Percentiles rank a stretch among this genome's conserved stretches.
Conservation (phyloP, 352 stramenopile species). For the Phytophthora capsici region DNA sequence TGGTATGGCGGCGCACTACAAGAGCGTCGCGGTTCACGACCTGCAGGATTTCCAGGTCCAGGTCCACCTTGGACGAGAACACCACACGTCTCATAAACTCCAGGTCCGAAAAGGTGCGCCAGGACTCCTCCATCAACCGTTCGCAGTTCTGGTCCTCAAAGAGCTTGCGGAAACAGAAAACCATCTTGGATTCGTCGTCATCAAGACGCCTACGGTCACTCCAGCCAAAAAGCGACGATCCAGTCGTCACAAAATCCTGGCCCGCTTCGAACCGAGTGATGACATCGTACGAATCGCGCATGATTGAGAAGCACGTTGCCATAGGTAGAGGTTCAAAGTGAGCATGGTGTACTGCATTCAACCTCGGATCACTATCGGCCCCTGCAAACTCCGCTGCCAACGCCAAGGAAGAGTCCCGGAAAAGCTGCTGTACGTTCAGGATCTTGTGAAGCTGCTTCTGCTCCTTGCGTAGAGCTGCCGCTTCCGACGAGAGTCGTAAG, state of each 20-base stretch:
- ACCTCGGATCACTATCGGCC: conserved; percentile 20
- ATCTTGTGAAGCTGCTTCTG: conserved; percentile 56
- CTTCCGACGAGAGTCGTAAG: conserved; percentile 49
- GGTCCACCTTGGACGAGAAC: conserved; percentile 50
- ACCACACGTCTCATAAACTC: conserved; percentile 55
- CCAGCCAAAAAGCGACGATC: conserved; percentile 63
- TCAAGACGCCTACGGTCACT: conserved; percentile 60
- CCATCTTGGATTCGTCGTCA: conserved; percentile 48
- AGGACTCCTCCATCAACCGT: conserved; percentile 53
- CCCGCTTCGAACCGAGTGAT: conserved; percentile 57
- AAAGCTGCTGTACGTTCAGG: conserved; percentile 63
- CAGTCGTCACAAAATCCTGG: conserved; percentile 54
- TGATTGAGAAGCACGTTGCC: conserved; percentile 49
- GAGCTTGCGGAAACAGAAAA: conserved; percentile 69
- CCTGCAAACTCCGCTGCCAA: conserved; percentile 38
- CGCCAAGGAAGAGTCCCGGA: conserved; percentile 46
- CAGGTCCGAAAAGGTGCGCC: conserved; percentile 40
- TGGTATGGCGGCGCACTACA: conserved; percentile 64
- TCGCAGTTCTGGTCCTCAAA: conserved; percentile 44
- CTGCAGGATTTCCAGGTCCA: conserved; percentile 58
- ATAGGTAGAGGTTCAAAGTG: conserved; percentile 37
- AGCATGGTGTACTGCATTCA: conserved; percentile 42
- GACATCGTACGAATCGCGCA: conserved; percentile 62
- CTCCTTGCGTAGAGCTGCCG: conserved; percentile 51
- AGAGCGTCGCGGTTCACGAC: conserved; percentile 55